Conservation (phyloP, 106 monocot genomes). For the Dactylorhiza incarnata region DNA sequence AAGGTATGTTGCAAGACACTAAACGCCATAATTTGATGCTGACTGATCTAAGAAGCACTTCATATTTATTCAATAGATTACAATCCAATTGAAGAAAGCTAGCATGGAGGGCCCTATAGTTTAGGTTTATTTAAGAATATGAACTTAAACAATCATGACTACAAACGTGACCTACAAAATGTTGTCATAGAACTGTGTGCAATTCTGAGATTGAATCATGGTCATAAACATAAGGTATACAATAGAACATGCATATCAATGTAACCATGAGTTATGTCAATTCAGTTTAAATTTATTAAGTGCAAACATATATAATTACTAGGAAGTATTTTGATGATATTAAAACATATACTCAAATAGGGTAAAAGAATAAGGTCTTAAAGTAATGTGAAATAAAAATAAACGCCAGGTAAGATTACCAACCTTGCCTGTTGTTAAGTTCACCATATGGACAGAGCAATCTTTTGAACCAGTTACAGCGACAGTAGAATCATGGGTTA, state of each 20-base stretch:
- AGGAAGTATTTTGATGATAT: too few relatives aligned
- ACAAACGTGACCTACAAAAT: neutral
- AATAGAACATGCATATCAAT: too few relatives aligned
- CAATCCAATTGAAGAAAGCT: too few relatives aligned
- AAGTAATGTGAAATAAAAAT: neutral
- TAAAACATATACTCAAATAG: neutral
- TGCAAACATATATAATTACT: neutral
- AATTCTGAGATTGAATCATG: neutral
- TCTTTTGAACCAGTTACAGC: constrained; percentile 77
- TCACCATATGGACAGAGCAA: constrained; percentile 76
- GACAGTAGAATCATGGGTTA: constrained; percentile 70
- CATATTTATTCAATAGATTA: too few relatives aligned
- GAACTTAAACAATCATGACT: neutral
- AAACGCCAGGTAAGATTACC: neutral
- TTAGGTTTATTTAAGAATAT: neutral
- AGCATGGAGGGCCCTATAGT: too few relatives aligned
- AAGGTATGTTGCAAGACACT: neutral
- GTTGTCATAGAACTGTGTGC: neutral
- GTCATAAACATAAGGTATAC: too few relatives aligned
- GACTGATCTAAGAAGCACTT: too few relatives aligned
- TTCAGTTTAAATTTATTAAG: too few relatives aligned
- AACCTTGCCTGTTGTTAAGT: constrained; percentile 56
- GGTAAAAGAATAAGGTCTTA: neutral
- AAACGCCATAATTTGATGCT: neutral
- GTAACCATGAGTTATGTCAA: too few relatives aligned